Percentiles rank a stretch among this genome's conserved stretches.
Evolutionary conservation across 1,139 yeast genomes (phyloP).

Genomic region (Pichia sp.): DNA sequence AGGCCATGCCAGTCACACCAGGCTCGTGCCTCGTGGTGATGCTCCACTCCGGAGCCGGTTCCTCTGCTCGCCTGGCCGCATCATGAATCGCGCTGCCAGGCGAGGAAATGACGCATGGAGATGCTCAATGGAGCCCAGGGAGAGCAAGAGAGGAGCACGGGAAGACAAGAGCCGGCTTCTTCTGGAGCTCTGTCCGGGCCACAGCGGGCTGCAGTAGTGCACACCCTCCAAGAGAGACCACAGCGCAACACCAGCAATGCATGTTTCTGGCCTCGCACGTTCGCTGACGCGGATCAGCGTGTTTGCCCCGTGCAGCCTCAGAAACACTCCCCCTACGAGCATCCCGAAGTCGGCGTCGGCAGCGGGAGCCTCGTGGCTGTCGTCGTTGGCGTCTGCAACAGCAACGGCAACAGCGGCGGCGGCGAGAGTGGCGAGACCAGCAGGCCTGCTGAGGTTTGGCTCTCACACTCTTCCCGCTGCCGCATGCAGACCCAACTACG

Average conservation of each 20-base stretch:
- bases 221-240: not conserved
- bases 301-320: not conserved
- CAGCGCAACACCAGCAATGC: not conserved
- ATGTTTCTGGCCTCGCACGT: not conserved
- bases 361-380: too few relatives aligned
- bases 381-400: not conserved
- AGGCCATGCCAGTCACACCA: too few relatives aligned
- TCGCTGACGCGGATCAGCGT: not conserved
- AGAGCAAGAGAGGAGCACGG: not conserved
- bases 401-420: not conserved
- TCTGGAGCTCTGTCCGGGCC: too few relatives aligned
- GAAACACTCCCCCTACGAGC: not conserved
- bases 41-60: constrained; percentile 3
- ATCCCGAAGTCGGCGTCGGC: not conserved
- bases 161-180: not conserved
- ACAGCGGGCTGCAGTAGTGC: too few relatives aligned
- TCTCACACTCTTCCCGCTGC: not conserved
- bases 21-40: too few relatives aligned
- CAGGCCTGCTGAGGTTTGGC: not conserved
- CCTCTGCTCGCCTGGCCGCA: not conserved
- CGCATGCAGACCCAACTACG: not conserved
- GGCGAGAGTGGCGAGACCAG: not conserved
- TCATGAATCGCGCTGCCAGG: not conserved
- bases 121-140: not conserved
- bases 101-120: not conserved